A percentile compares a stretch with the other conserved stretches of the same genome.
These are phyloP conservation scores for Ichthyophthirius multifiliis DNA, from an alignment of 169 alveolate species.

Conservation along the genomic window DNA sequence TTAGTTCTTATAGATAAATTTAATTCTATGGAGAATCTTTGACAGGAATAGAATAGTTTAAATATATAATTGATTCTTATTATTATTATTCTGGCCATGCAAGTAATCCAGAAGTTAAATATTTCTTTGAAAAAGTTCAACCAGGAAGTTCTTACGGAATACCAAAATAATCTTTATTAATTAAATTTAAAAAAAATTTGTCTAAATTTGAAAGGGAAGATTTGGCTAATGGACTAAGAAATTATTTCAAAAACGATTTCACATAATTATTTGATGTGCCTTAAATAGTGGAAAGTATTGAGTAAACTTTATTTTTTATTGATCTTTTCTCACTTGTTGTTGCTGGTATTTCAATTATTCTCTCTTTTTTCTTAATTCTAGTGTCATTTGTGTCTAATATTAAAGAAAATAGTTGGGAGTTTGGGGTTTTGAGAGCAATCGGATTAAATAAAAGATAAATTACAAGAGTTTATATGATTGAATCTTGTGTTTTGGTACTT, in stretches of 20 bases:
- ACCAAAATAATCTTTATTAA: constrained; percentile 54
- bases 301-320: constrained; percentile 55
- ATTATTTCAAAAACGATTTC: constrained; percentile 53
- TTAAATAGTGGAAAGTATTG: constrained; percentile 43
- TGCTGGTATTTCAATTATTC: constrained; percentile 71
- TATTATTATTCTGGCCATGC: background rate
- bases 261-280: constrained; percentile 52
- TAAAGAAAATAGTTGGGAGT: constrained; percentile 83
- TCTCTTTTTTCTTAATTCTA: constrained; percentile 79
- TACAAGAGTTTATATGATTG: constrained; percentile 77
- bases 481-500: constrained; percentile 68
- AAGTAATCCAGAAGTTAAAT: background rate
- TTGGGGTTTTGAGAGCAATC: constrained; percentile 84
- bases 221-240: constrained; percentile 69
- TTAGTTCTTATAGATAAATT: constrained; percentile 50
- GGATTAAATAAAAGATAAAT: constrained; percentile 71
- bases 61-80: constrained; percentile 13
- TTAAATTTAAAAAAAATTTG: constrained; percentile 50
- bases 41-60: constrained; percentile 37
- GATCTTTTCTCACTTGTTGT: constrained; percentile 67
- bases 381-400: constrained; percentile 81
- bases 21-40: constrained; percentile 35
- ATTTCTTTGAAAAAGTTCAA: constrained; percentile 7
- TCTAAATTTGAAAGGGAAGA: constrained; percentile 55
- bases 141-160: constrained; percentile 43